Conservation (phyloP, 2,329 filamentous ascomycete species). For the Fusarium gaditjirri region DNA sequence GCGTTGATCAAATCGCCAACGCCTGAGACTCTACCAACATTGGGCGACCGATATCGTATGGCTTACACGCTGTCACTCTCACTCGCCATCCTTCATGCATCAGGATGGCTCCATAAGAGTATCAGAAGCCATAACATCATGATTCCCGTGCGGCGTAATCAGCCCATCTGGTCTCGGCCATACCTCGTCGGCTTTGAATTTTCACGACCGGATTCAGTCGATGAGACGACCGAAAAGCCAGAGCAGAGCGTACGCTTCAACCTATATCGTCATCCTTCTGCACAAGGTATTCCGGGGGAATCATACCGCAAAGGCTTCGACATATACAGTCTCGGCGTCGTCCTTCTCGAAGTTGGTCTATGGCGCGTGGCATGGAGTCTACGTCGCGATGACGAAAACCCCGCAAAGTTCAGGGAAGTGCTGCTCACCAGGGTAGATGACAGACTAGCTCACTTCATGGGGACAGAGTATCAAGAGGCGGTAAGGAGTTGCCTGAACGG, state of each 20-base stretch:
- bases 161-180: constrained; percentile 4
- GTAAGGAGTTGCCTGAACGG: constrained; percentile 10
- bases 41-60: constrained; percentile 11
- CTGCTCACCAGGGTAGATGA: neutral
- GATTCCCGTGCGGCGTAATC: neutral
- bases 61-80: neutral
- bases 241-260: neutral
- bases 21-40: neutral
- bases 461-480: constrained; percentile 1
- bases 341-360: constrained; percentile 9
- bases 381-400: neutral
- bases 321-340: constrained; percentile 15
- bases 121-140: constrained; percentile 18
- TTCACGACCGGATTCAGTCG: neutral
- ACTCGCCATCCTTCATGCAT: neutral
- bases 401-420: neutral
- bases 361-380: neutral
- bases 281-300: constrained; percentile 7
- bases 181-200: constrained; percentile 11
- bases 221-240: constrained; percentile 5
- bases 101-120: constrained; percentile 17
- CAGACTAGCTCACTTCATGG: constrained; percentile 13
- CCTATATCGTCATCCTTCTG: constrained; percentile 1
- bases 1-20: neutral
- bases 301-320: constrained; percentile 4